These are phyloP conservation scores for Candida ulmi DNA, from an alignment of 805 yeast species.

Conservation along the genomic window DNA sequence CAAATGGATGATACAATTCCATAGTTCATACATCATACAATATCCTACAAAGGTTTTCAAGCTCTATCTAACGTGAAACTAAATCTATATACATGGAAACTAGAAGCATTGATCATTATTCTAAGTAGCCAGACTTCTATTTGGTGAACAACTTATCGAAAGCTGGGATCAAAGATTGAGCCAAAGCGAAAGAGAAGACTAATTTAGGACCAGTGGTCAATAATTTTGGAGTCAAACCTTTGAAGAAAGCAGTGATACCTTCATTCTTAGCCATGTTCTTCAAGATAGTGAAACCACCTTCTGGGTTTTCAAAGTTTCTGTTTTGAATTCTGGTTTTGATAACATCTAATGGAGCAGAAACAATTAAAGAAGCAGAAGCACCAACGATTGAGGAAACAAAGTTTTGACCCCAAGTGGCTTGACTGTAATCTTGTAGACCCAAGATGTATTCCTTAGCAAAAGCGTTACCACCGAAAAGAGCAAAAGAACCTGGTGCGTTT, in stretches of 20 bases:
- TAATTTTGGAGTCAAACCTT: constrained; percentile 94
- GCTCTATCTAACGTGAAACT: no score
- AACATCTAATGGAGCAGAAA: constrained; percentile 96
- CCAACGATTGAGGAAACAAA: constrained; percentile 93
- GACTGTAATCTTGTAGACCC: constrained; percentile 77
- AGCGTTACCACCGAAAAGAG: constrained; percentile 97
- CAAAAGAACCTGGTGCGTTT: constrained; percentile 98
- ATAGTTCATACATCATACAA: no score
- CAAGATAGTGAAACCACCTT: constrained; percentile 86
- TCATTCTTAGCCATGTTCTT: constrained; percentile 91
- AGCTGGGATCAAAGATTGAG: constrained; percentile 95
- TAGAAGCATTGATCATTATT: no score
- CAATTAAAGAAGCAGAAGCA: constrained; percentile 94
- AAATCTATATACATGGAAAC: no score
- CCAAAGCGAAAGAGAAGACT: constrained; percentile 96
- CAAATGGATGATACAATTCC: no score
- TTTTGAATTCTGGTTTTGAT: constrained; percentile 98
- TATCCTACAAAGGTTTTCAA: no score
- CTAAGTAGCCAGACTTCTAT: neutral
- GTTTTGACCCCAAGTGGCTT: constrained; percentile 94
- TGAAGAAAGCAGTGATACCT: constrained; percentile 87
- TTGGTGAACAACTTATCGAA: constrained; percentile 63
- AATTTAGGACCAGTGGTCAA: constrained; percentile 97
- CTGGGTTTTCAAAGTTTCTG: constrained; percentile 91
- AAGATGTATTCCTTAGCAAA: constrained; percentile 96